Base-by-base conservation (phyloP, 2,329 filamentous ascomycete genomes). In the Leptographium flavum region DNA sequence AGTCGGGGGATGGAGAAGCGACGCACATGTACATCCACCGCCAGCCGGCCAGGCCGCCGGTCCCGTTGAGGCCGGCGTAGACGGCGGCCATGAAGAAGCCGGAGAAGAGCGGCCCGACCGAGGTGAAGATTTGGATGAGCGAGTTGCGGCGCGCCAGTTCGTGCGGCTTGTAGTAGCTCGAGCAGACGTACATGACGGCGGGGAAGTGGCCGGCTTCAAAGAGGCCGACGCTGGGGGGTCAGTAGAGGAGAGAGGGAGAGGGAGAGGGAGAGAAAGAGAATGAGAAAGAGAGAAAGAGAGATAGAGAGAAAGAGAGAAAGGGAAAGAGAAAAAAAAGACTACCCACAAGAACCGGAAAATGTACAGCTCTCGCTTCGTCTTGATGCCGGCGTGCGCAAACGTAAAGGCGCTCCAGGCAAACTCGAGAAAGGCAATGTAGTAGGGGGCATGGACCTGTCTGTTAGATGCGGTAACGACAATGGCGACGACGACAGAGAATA, bases 351-450 rank as follows among this genome's bases (percentile, higher is more conserved):
- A 57, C 10, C 54, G 53, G 25, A 57, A 56, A 17, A 52, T 48
- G 27, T 57, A 57, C 28, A 57, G 53, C 45, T 56, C 49, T 19
- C 51, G 52, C 43, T 53, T 51, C 9, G 45, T 50, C 19, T 52
- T 51, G 27, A 54, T 49, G 8, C 51, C 51, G 6, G 55, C 55
- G 4, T 52, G 54, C n/a, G 54, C 54, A 48, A 57, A 56, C 9
- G 55, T 56, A 27, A 56, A 57, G 17, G 52, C 47, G 6, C 51
- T 56, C 55, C 54, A 56, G 4, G 52, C 14, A 4, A 55, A 41
- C 43, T 57, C 79, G 50, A 78, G 79, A 30, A 65, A 55, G 0
- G 76, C 76, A 54, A 79, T 54, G 43, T 55, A 55, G n/a, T 53
- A 49, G 15, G 55, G 53, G 9, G 49, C 53, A 25, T 54, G n/a